Evolutionary conservation across 2,329 filamentous ascomycete genomes (phyloP).

Genomic region (Fonsecaea pedrosoi): DNA sequence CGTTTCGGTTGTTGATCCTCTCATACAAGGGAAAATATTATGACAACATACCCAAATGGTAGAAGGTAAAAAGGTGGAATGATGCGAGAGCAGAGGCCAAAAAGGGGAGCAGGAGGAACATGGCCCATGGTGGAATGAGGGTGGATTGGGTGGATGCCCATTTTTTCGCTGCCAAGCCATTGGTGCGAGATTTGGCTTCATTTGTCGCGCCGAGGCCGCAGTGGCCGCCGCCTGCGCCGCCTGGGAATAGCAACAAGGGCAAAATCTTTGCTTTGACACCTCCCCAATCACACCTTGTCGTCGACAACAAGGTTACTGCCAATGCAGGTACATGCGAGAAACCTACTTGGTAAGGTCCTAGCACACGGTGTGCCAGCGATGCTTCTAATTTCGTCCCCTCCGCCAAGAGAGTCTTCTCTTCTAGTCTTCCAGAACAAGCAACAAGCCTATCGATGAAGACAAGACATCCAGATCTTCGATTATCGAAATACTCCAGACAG

Average conservation of each 20-base stretch:
- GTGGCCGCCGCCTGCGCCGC: not conserved
- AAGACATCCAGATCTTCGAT: not conserved
- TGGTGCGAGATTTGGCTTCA: not conserved
- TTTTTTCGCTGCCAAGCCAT: not conserved
- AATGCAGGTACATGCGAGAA: conserved; percentile 14
- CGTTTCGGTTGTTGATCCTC: not conserved
- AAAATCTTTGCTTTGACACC: not conserved
- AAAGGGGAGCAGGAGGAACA: not conserved
- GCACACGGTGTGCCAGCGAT: not conserved
- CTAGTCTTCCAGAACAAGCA: not conserved
- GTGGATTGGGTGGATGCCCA: not conserved
- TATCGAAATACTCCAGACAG: not conserved
- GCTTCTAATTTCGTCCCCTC: conserved; percentile 13
- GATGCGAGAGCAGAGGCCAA: not conserved
- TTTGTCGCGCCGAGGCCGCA: not conserved
- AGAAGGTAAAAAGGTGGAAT: not conserved
- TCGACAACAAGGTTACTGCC: not conserved
- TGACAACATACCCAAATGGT: not conserved
- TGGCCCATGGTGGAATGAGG: not conserved
- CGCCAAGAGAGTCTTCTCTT: not conserved
- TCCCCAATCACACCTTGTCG: not conserved
- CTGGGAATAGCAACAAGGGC: not conserved
- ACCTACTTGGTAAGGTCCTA: too few species aligned
- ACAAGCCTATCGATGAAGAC: not conserved
- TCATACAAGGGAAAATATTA: not conserved